phyloP scores from a whole-genome alignment of 148 eudicot genomes.

The Chenopodium suecicum region DNA sequence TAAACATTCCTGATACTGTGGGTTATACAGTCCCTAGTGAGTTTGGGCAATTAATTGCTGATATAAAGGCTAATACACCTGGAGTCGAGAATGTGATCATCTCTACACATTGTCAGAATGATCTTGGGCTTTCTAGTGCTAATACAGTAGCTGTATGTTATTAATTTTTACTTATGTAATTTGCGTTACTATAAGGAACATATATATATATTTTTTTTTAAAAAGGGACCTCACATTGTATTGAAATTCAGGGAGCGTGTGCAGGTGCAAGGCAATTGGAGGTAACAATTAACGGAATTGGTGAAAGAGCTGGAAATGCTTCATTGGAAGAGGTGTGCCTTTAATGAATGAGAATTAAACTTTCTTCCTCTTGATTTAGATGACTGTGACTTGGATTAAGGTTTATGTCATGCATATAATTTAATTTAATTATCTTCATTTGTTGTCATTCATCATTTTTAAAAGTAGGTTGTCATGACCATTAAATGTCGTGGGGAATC shows the following conservation, averaged over 20 bases:
- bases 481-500: constrained; percentile 48
- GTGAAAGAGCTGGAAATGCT: constrained; percentile 98
- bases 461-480: constrained; percentile 61
- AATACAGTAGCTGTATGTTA: constrained; percentile 75
- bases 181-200: not conserved
- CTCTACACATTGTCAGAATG: constrained; percentile 96
- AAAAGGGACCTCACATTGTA: constrained; percentile 11
- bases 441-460: not conserved
- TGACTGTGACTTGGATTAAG: not conserved
- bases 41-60: constrained; percentile 87
- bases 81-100: constrained; percentile 89
- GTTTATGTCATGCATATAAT: not conserved
- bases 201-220: no score
- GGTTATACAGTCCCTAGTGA: constrained; percentile 74
- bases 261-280: constrained; percentile 93
- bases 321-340: constrained; percentile 86
- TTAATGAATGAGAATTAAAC: not conserved
- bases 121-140: constrained; percentile 95
- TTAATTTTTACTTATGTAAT: not conserved
- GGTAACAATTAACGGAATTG: constrained; percentile 93
- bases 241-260: constrained; percentile 74
- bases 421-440: not conserved
- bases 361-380: not conserved
- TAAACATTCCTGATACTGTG: constrained; percentile 93
- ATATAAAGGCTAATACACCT: constrained; percentile 83